A percentile compares a stretch with the other conserved stretches of the same genome.
Evolutionary conservation across 495 filamentous ascomycete species (phyloP).

Genomic region (Cercophora sp.): DNA sequence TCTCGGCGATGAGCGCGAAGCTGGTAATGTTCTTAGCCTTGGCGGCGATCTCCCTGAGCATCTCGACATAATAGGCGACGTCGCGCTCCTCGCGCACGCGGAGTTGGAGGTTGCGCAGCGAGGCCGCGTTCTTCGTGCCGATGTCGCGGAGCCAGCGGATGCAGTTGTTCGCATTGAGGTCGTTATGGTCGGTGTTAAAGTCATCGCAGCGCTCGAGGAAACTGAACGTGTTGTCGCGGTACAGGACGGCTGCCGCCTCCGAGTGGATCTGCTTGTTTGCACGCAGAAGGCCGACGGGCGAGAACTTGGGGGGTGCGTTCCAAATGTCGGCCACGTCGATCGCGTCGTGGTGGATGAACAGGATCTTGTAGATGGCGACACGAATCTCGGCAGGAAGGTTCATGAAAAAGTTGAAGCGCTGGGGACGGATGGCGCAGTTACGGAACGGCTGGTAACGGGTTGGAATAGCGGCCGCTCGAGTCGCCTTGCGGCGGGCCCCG

Average conservation of each 20-base stretch:
- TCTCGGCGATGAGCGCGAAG: conserved; percentile 13
- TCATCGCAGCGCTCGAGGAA: conserved; percentile 20
- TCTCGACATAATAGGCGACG: background rate
- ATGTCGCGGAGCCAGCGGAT: conserved; percentile 5
- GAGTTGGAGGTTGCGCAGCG: conserved; percentile 16
- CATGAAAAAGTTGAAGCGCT: conserved; percentile 9
- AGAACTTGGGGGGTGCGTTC: conserved; percentile 5
- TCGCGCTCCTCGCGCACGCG: conserved; percentile 15
- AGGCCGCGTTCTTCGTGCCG: conserved; percentile 2
- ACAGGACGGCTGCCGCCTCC: conserved; percentile 16
- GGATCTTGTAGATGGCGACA: background rate
- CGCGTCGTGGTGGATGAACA: background rate
- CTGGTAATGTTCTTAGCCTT: conserved; percentile 8
- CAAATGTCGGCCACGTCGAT: conserved; percentile 5
- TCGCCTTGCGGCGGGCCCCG: too few relatives aligned
- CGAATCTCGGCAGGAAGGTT: conserved; percentile 9
- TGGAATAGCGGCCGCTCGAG: too few relatives aligned
- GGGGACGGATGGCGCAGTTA: conserved; percentile 1
- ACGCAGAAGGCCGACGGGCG: conserved; percentile 11
- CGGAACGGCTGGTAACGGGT: conserved; percentile 12
- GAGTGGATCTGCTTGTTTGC: conserved; percentile 7
- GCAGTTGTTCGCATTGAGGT: background rate
- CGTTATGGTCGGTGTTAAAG: background rate
- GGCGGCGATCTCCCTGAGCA: conserved; percentile 7
- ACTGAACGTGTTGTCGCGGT: conserved; percentile 19